Base-by-base conservation (phyloP, 2,329 filamentous ascomycete species). In the Fusarium veterinarium region DNA sequence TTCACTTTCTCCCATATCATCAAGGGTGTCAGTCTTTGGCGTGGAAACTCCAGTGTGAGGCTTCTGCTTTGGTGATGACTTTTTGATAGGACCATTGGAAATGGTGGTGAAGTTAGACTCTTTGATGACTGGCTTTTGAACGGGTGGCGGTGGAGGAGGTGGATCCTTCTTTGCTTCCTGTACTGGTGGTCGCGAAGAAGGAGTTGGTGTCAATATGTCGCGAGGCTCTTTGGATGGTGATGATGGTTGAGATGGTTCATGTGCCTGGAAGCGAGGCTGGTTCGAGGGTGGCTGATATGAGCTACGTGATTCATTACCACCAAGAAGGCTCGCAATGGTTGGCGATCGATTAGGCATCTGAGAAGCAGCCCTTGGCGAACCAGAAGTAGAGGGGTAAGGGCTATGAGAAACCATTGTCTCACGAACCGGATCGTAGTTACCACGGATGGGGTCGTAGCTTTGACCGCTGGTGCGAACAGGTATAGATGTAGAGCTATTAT, bases 371-470 rank as follows among this genome's bases (percentile, higher is more conserved):
- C 86, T 84, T n/a, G 88, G 89, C 12, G 89, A 90, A 37, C 84
- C 80, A 30, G 80, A 84, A 61, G 87, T 79, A 7, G 86, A 79
- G 20, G 72, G 79, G 55, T 85, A 83, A 71, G 86, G 79, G 81
- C 88, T 82, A 79, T 87, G 83, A 73, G 86, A 76, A 49, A 88
- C 77, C 79, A 91, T 89, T 6, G 89, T 93, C 77, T 89, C 90
- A 45, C 89, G 84, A 53, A 91, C 86, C 3, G 89, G 89, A 74
- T 91, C 90, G 74, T 91, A 91, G 72, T 88, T 91, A n/a, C 92
- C 93, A 51, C 95, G 90, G 72, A 97, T 95, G 1, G 95, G 95
- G 80, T 98, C 95, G 83, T 96, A 98, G 77, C 92, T 94, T 78
- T 94, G 93, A 46, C 94, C 92, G 77, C 92, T 93, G 19, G 91